phyloP scores from a whole-genome alignment of 345 rosid genomes.

The Acer campestre region DNA sequence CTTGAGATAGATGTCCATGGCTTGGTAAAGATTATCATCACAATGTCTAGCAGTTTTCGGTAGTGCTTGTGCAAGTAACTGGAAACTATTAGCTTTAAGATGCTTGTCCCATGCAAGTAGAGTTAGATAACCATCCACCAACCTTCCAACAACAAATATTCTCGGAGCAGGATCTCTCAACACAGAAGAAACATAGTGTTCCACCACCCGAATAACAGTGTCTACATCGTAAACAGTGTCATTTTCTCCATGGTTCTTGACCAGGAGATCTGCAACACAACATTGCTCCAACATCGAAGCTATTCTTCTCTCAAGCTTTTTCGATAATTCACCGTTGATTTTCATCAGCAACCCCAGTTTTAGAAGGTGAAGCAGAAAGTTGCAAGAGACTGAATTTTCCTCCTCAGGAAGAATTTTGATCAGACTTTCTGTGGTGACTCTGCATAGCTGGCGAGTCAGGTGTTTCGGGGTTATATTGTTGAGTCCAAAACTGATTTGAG shows the following conservation, averaged over 20 bases:
- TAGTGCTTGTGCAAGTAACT: constrained; percentile 38
- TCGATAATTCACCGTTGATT: constrained; percentile 25
- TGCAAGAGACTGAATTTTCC: constrained; percentile 51
- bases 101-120: constrained; percentile 45
- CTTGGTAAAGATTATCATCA: constrained; percentile 49
- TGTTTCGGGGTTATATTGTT: constrained; percentile 30
- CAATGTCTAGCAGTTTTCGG: constrained; percentile 42
- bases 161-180: constrained; percentile 25
- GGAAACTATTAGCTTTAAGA: constrained; percentile 38
- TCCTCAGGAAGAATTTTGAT: constrained; percentile 47
- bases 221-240: constrained; percentile 38
- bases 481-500: constrained; percentile 30
- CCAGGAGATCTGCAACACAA: constrained; percentile 45
- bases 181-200: constrained; percentile 36
- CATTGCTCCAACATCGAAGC: constrained; percentile 47
- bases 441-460: constrained; percentile 30
- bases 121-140: constrained; percentile 51
- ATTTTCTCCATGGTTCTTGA: constrained; percentile 33
- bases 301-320: constrained; percentile 34
- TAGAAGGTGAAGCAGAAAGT: constrained; percentile 56
- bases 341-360: constrained; percentile 38
- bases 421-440: constrained; percentile 43
- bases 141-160: constrained; percentile 38
- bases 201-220: constrained; percentile 39
- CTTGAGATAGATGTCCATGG: constrained; percentile 61